Percentiles rank a stretch among this genome's conserved stretches.
phyloP scores from a whole-genome alignment of 306 rosid species.

The Quercus alba region DNA sequence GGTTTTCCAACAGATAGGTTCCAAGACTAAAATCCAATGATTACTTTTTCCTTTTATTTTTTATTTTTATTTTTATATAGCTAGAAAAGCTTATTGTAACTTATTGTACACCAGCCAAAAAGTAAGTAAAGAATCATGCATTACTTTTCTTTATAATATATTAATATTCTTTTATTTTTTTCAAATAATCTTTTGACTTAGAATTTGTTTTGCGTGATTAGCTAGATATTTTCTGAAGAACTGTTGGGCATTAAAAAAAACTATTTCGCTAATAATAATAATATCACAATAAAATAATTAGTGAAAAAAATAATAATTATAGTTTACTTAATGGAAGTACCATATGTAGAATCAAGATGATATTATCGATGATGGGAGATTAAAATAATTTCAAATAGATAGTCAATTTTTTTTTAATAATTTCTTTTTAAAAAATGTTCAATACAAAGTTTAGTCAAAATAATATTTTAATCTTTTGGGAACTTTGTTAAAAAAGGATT shows the following conservation, averaged over 20 bases:
- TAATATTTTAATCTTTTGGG: too few relatives aligned
- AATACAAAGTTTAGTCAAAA: too few relatives aligned
- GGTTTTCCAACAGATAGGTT: conserved; percentile 39
- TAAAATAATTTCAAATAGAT: too few relatives aligned
- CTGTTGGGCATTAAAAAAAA: too few relatives aligned
- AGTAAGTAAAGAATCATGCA: not conserved
- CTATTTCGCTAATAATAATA: too few relatives aligned
- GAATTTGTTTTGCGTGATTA: not conserved
- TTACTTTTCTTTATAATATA: not conserved
- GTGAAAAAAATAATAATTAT: not conserved
- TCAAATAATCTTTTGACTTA: not conserved
- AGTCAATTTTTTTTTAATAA: too few relatives aligned
- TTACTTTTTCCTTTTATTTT: not conserved
- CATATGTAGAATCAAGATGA: not conserved
- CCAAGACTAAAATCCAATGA: conserved; percentile 14
- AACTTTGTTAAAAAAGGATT: too few relatives aligned
- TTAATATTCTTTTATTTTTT: not conserved
- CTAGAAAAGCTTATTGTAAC: not conserved
- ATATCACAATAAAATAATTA: too few relatives aligned
- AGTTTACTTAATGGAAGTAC: not conserved
- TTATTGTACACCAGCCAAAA: not conserved
- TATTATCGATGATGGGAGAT: too few relatives aligned
- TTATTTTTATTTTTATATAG: not conserved
- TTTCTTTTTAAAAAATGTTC: too few relatives aligned
- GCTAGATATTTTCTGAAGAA: not conserved